Evolutionary conservation across 2,329 filamentous ascomycete genomes (phyloP).

Genomic region (Pseudopithomyces maydicus): DNA sequence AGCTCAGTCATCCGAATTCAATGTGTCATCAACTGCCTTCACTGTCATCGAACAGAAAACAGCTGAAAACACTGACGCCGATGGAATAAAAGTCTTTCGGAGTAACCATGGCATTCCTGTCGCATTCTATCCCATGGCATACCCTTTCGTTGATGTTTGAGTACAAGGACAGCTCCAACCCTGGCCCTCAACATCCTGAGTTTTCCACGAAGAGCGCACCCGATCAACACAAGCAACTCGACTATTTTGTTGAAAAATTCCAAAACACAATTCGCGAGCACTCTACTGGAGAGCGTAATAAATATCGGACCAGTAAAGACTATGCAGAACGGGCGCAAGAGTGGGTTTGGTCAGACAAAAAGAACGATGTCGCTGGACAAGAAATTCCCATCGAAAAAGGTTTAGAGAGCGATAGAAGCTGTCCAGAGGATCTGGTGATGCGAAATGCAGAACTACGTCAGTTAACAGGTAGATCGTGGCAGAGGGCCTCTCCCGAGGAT

Average conservation of each 20-base stretch:
- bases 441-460: not conserved
- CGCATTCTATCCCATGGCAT: not conserved
- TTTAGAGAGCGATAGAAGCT: not conserved
- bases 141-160: not conserved
- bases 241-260: not conserved
- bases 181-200: not conserved
- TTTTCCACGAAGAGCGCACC: not conserved
- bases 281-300: not conserved
- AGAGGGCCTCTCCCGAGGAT: not conserved
- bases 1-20: no score
- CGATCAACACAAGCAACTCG: not conserved
- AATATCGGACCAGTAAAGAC: not conserved
- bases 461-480: not conserved
- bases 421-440: not conserved
- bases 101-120: not conserved
- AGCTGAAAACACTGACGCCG: no score
- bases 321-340: not conserved
- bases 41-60: no score
- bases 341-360: not conserved
- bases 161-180: not conserved
- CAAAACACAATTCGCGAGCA: not conserved
- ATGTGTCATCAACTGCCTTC: no score
- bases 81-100: no score
- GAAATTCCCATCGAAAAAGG: accelerated
- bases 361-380: not conserved